Evolutionary conservation across 164 flowering plant genomes (phyloP), one percentile per base, ranked within the genome.

Genomic region (Magnolia changhungtana): DNA sequence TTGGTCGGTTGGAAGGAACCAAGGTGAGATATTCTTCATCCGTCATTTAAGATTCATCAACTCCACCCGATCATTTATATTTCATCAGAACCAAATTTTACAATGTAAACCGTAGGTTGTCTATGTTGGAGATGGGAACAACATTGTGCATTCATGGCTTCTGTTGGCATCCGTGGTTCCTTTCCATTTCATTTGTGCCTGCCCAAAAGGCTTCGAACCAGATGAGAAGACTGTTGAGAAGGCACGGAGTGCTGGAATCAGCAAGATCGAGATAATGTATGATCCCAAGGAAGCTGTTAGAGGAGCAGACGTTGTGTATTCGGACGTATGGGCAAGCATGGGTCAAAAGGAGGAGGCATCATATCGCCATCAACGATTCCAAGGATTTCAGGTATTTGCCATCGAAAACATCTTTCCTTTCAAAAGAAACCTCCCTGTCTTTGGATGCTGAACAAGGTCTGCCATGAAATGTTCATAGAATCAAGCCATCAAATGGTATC

Each of bases 271-370:
- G 82, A 91, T 96, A 71, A 90, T 91, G 58, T 87, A 89, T 83
- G 95, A 92, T 81, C 91, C 94, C 59, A 92, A 89, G 81, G 98
- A 92, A 87, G 98, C 96, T 75, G 99, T 96, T 51, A 87, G 58
- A 85, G 96, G 93, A 77, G 98, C 99, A 69, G 92, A 94, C 81
- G 98, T 96, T 79, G 97, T 96, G 27, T 96, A 94, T 85, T 85
- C 99, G 7, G 99, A 96, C 81, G 99, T 96, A 5, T 94, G 99
- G 99, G 98, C 99, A 29, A 96, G 99, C 85, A 96, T 96, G 98
- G 98, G 98, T 29, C 98, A 96, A 68, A 94, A 96, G 79, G 98
- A 92, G 67, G 97, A 92, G 83, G 98, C 99, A 83, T 95, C 89
- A 74, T 78, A 92, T 77, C 98, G 99, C 68, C 91, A 85, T 7